Percentiles rank a stretch among this genome's conserved stretches.
Evolutionary conservation across 352 stramenopile species (phyloP).

Genomic region (Phytopythium ostracodes): DNA sequence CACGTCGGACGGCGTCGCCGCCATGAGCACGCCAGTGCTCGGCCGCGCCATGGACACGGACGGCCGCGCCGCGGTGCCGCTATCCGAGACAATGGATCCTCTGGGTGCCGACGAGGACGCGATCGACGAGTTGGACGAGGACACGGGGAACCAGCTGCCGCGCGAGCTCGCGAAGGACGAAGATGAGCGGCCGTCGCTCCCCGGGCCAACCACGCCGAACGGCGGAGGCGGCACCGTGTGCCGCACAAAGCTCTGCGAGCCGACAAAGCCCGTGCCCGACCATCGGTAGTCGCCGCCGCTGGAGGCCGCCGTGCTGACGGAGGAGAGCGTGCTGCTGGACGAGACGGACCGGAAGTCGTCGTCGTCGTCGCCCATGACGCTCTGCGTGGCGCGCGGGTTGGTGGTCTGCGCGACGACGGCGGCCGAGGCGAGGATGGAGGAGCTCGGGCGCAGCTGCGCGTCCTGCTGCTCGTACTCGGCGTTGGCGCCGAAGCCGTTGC

Average conservation of each 20-base stretch:
- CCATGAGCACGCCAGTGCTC: conserved; percentile 48
- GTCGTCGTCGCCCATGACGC: conserved; percentile 73
- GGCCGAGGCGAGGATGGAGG: conserved; percentile 57
- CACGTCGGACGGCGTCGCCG: conserved; percentile 55
- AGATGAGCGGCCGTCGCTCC: conserved; percentile 14
- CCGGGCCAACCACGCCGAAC: conserved; percentile 27
- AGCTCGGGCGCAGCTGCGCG: conserved; percentile 43
- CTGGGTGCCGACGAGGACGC: conserved; percentile 12
- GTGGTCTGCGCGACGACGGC: conserved; percentile 31
- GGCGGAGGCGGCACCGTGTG: conserved; percentile 21
- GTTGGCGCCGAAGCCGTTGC: conserved; percentile 71
- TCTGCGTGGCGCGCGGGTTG: conserved; percentile 33
- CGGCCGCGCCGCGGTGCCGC: conserved; percentile 4
- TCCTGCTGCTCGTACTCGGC: conserved; percentile 66
- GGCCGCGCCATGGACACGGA: conserved; percentile 18
- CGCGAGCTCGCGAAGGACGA: conserved; percentile 20
- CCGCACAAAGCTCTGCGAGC: conserved; percentile 55
- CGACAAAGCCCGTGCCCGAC: conserved; percentile 77
- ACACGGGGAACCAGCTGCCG: conserved; percentile 61
- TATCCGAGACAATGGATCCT: conserved; percentile 2
- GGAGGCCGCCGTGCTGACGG: conserved; percentile 38
- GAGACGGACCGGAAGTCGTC: conserved; percentile 79
- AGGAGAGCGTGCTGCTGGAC: conserved; percentile 59
- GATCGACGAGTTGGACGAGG: conserved; percentile 14
- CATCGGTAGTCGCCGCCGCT: conserved; percentile 63